phyloP scores from a whole-genome alignment of 768 basidiomycete genomes.

The Botryobasidium botryosum region DNA sequence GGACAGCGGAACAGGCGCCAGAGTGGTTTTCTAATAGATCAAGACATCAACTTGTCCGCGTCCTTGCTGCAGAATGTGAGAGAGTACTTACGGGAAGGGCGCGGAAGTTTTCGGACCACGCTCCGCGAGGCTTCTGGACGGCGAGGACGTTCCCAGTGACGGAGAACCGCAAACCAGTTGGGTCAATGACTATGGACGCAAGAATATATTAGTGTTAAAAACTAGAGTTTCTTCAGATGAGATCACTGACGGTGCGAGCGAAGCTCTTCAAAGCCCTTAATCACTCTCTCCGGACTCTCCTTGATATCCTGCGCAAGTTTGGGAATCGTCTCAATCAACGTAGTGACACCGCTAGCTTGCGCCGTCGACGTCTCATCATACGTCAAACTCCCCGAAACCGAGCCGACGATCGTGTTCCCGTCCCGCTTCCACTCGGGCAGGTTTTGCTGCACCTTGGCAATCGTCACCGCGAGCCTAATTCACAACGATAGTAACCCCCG shows the following conservation, averaged over 20 bases:
- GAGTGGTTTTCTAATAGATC: constrained; percentile 19
- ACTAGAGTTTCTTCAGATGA: background rate
- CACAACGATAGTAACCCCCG: background rate
- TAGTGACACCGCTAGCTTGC: constrained; percentile 46
- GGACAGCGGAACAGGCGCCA: constrained; percentile 51
- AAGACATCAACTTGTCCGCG: background rate
- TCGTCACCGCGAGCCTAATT: constrained; percentile 56
- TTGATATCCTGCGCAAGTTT: constrained; percentile 53
- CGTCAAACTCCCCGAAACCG: constrained; percentile 48
- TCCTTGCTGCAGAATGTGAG: background rate
- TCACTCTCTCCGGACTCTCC: constrained; percentile 50
- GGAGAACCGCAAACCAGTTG: constrained; percentile 71
- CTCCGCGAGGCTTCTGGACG: constrained; percentile 51
- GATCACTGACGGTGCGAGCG: constrained; percentile 42
- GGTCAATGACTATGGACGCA: constrained; percentile 47
- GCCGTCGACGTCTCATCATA: constrained; percentile 55
- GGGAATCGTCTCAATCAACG: constrained; percentile 67
- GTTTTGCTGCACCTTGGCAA: constrained; percentile 79
- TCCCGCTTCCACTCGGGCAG: constrained; percentile 85
- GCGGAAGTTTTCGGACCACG: constrained; percentile 58
- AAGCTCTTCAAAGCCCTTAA: constrained; percentile 59
- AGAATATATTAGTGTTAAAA: constrained; percentile 3
- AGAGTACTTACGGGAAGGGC: constrained; percentile 35
- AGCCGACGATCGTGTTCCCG: constrained; percentile 60
- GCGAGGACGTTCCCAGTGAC: constrained; percentile 74